phyloP scores from a whole-genome alignment of 805 yeast species.

The Sungouiozyma intestinalis region DNA sequence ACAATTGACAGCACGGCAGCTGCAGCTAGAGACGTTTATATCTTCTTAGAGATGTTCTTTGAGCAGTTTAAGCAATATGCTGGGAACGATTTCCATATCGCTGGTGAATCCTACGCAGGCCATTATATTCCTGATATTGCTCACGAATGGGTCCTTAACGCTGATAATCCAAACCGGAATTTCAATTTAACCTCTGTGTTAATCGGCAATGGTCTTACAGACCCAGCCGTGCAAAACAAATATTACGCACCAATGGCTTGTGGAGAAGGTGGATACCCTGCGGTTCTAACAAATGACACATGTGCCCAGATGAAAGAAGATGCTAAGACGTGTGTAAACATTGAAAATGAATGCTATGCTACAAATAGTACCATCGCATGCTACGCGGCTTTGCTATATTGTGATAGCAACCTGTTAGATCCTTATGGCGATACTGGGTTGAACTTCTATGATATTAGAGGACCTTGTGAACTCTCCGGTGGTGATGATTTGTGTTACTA shows the following conservation, averaged over 20 bases:
- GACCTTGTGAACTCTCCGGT: constrained; percentile 59
- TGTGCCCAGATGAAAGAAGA: constrained; percentile 54
- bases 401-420: constrained; percentile 56
- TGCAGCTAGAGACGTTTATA: constrained; percentile 81
- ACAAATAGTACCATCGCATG: constrained; percentile 60
- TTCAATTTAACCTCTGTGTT: constrained; percentile 67
- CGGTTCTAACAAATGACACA: constrained; percentile 59
- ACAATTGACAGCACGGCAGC: constrained; percentile 62
- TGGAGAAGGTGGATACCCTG: constrained; percentile 73
- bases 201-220: constrained; percentile 91
- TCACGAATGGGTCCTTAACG: constrained; percentile 35
- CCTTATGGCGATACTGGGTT: constrained; percentile 70
- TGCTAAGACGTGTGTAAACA: constrained; percentile 53
- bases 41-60: constrained; percentile 76
- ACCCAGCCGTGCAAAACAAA: constrained; percentile 66
- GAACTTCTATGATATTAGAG: constrained; percentile 81
- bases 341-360: constrained; percentile 57
- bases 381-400: constrained; percentile 74
- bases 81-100: constrained; percentile 54
- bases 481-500: constrained; percentile 58
- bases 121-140: constrained; percentile 71
- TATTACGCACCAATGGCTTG: constrained; percentile 92
- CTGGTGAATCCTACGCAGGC: constrained; percentile 82
- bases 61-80: constrained; percentile 68
- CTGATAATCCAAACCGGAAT: constrained; percentile 33